A percentile compares a stretch with the other conserved stretches of the same genome.
phyloP scores from a whole-genome alignment of 495 filamentous ascomycete species.

The Terfezia claveryi region DNA sequence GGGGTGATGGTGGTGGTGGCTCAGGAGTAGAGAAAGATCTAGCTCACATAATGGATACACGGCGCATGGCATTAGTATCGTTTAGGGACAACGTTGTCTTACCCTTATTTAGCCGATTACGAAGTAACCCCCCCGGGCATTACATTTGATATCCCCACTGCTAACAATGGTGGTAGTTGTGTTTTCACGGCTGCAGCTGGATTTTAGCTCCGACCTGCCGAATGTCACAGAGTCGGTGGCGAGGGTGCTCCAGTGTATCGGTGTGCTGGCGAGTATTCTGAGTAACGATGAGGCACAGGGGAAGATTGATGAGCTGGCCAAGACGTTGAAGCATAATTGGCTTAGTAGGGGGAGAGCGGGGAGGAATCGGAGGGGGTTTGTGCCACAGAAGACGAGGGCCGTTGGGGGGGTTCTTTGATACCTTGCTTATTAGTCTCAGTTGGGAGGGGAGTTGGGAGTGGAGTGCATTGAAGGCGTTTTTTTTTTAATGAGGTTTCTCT shows the following conservation, averaged over 20 bases:
- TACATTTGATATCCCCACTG: background rate
- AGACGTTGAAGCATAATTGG: conserved; percentile 88
- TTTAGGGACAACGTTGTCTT: conserved; percentile 80
- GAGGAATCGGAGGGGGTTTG: conserved; percentile 70
- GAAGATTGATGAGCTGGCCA: conserved; percentile 61
- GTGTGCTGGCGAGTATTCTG: conserved; percentile 53
- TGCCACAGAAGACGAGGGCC: conserved; percentile 32
- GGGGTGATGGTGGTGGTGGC: conserved; percentile 3
- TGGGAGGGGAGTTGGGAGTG: background rate
- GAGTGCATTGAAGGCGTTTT: background rate
- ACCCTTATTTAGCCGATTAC: conserved; percentile 62
- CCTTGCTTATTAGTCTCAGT: background rate
- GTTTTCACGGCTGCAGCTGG: conserved; percentile 75
- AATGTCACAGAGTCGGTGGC: conserved; percentile 81
- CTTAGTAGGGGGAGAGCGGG: conserved; percentile 75
- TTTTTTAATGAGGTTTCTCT: too few species aligned
- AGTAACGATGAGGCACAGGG: conserved; percentile 49
- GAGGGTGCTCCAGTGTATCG: conserved; percentile 89
- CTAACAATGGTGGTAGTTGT: conserved; percentile 17
- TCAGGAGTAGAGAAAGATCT: conserved; percentile 4
- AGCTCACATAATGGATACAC: conserved; percentile 46
- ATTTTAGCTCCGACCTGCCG: conserved; percentile 47
- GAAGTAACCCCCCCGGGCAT: conserved; percentile 22
- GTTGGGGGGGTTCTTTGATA: conserved; percentile 6
- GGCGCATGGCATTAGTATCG: conserved; percentile 66